Evolutionary conservation across 495 filamentous ascomycete genomes (phyloP).

Genomic region (Xylaria castorea): DNA sequence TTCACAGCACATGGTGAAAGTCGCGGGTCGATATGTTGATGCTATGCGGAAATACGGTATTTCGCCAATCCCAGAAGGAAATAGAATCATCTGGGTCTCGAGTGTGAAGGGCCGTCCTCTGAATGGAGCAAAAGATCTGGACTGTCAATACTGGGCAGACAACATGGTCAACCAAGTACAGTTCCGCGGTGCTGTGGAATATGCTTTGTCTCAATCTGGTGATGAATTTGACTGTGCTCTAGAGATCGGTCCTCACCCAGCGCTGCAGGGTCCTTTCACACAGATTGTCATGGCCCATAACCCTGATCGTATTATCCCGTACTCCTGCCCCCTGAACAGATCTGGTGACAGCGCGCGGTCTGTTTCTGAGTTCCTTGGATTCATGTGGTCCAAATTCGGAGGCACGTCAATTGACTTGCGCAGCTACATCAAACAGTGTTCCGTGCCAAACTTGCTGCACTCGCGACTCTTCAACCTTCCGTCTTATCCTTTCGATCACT

Average conservation of each 20-base stretch:
- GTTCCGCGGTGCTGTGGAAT: slow-evolving; percentile 59
- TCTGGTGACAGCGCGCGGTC: slow-evolving; percentile 41
- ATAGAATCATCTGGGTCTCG: slow-evolving; percentile 46
- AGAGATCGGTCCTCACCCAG: slow-evolving; percentile 65
- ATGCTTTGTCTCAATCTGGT: slow-evolving; percentile 42
- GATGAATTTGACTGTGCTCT: slow-evolving; percentile 50
- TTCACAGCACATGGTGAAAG: slow-evolving; percentile 61
- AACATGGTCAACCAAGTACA: slow-evolving; percentile 65
- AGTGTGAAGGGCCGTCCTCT: slow-evolving; percentile 43
- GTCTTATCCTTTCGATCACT: slow-evolving; percentile 59
- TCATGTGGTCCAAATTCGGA: slow-evolving; percentile 55
- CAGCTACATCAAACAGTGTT: slow-evolving; percentile 47
- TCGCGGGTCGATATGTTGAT: slow-evolving; percentile 51
- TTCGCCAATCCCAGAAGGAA: slow-evolving; percentile 26
- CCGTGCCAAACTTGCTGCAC: slow-evolving; percentile 33
- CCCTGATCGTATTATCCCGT: slow-evolving; percentile 37
- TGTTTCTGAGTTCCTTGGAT: slow-evolving; percentile 57
- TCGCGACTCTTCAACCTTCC: slow-evolving; percentile 45
- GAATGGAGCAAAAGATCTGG: slow-evolving; percentile 32
- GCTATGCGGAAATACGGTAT: slow-evolving; percentile 40
- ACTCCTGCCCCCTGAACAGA: slow-evolving; percentile 46
- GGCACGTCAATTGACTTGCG: slow-evolving; percentile 34
- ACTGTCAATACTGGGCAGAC: slow-evolving; percentile 60
- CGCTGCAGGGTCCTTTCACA: slow-evolving; percentile 55
- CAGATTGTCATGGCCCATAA: slow-evolving; percentile 48